These are phyloP conservation scores for Pseudopithomyces chartarum DNA, from an alignment of 2,329 filamentous ascomycete species.

Conservation along the genomic window DNA sequence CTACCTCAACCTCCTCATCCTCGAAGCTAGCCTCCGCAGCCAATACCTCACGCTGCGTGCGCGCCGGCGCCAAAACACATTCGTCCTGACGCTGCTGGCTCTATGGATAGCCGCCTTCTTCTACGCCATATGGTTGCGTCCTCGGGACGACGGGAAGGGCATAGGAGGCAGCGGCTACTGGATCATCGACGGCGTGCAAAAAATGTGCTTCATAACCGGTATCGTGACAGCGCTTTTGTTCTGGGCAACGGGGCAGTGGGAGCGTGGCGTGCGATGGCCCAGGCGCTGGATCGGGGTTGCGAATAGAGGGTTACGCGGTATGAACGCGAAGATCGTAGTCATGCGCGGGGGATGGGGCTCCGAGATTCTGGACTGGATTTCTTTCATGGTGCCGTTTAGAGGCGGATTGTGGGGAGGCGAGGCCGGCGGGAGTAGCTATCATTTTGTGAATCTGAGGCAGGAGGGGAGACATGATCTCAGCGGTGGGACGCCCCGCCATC, in stretches of 20 bases:
- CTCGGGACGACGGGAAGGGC: constrained; percentile 90
- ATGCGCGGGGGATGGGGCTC: constrained; percentile 82
- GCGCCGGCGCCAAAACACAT: constrained; percentile 87
- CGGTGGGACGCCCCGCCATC: constrained; percentile 30
- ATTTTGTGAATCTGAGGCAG: constrained; percentile 69
- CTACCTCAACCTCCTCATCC: constrained; percentile 95
- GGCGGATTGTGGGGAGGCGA: constrained; percentile 43
- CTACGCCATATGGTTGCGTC: constrained; percentile 91
- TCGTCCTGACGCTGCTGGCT: constrained; percentile 81
- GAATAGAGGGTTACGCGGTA: constrained; percentile 85
- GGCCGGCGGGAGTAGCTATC: constrained; percentile 71
- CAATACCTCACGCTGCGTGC: constrained; percentile 92
- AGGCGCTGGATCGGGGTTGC: constrained; percentile 86
- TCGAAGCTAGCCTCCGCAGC: constrained; percentile 89
- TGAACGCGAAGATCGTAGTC: constrained; percentile 96
- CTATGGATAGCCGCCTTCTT: constrained; percentile 84
- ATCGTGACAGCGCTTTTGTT: constrained; percentile 84
- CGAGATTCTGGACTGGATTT: constrained; percentile 73
- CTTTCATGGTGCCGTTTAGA: constrained; percentile 78
- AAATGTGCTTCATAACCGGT: constrained; percentile 88
- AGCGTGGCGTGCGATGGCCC: constrained; percentile 92
- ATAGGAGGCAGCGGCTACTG: constrained; percentile 95
- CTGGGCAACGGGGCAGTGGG: constrained; percentile 96
- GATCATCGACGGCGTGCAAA: constrained; percentile 88
- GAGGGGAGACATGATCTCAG: constrained; percentile 36